phyloP scores from a whole-genome alignment of 345 rosid genomes.

The Rhizophora apiculata region DNA sequence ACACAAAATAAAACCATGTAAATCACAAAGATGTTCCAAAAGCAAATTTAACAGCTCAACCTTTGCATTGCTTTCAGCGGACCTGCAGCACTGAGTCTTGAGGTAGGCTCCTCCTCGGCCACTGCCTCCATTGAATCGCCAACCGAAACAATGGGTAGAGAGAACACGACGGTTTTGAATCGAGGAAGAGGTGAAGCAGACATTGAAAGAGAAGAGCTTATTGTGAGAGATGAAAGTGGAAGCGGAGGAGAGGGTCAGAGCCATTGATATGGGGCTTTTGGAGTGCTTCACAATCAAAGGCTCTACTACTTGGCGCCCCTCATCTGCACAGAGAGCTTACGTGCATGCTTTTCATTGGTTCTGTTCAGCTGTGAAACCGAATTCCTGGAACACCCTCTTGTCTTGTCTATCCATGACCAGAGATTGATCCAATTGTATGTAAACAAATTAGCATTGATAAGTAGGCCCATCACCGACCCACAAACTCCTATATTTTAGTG shows the following conservation, averaged over 20 bases:
- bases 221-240: constrained; percentile 25
- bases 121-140: constrained; percentile 17
- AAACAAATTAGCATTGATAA: no score
- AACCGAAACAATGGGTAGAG: constrained; percentile 37
- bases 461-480: no score
- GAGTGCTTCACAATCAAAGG: constrained; percentile 15
- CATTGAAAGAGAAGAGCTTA: constrained; percentile 13
- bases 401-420: no score
- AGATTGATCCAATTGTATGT: no score
- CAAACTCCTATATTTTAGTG: no score
- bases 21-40: background rate
- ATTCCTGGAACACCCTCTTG: no score
- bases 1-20: background rate
- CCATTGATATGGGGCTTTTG: constrained; percentile 41
- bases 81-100: constrained; percentile 29
- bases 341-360: constrained; percentile 29
- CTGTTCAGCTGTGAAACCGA: background rate
- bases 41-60: constrained; percentile 20
- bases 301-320: constrained; percentile 56
- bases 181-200: constrained; percentile 21
- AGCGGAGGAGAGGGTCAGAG: constrained; percentile 51
- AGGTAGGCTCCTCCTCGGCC: constrained; percentile 21
- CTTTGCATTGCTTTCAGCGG: constrained; percentile 23
- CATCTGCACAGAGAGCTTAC: constrained; percentile 33
- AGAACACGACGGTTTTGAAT: constrained; percentile 23